phyloP scores from a whole-genome alignment of 345 rosid genomes.

The Leavenworthia alabamica region DNA sequence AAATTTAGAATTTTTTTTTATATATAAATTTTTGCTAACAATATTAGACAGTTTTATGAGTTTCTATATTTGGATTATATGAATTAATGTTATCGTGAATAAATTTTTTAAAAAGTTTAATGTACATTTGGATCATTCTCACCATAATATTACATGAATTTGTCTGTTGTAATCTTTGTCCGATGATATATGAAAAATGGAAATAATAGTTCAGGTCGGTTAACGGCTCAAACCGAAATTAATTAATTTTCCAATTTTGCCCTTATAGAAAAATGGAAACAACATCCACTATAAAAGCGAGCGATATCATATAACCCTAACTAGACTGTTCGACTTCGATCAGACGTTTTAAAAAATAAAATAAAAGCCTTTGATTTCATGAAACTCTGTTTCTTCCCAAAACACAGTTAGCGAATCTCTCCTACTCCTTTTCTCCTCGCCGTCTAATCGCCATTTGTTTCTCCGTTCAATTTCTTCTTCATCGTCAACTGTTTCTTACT shows the following conservation, averaged over 20 bases:
- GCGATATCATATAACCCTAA: constrained; percentile 11
- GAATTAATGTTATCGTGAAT: neutral
- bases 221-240: neutral
- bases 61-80: constrained; percentile 15
- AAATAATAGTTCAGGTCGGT: neutral
- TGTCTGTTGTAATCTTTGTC: neutral
- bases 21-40: neutral
- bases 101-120: neutral
- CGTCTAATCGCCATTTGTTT: neutral
- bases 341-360: no score
- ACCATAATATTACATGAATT: no score
- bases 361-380: no score
- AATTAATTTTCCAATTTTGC: neutral
- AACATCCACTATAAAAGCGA: neutral
- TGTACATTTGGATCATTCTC: no score
- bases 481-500: constrained; percentile 20
- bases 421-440: neutral
- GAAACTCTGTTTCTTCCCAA: neutral
- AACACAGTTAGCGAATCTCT: constrained; percentile 2
- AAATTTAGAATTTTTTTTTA: neutral
- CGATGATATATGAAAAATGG: neutral
- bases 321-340: no score
- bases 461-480: constrained; percentile 3
- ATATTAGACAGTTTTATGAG: neutral
- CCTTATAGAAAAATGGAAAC: neutral